Base-by-base conservation (phyloP, 176 grass and related monocot genomes). In the Avena eriantha region DNA sequence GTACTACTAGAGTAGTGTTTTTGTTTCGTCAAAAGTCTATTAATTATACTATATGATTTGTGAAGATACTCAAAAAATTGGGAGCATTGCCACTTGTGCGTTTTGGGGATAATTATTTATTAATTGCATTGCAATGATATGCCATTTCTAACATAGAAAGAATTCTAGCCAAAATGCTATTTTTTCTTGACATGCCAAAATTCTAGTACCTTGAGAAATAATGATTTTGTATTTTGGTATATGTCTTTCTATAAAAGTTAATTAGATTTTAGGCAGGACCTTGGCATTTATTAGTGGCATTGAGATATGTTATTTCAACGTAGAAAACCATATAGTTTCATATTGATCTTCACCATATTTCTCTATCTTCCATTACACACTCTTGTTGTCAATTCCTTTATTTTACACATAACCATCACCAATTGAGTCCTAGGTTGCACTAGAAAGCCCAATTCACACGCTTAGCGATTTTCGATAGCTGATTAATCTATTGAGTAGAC, bases 51-150 rank as follows among this genome's bases (percentile, higher is more conserved):
- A 15, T 58, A 58, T 58, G 55, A 72, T 57, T 34, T 48, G 14
- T 83, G 17, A 47, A 79, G 15, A 26, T 51, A 26, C n/a, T 35
- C 75, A 26, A 21, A 24, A 57, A 75, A 80, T 23, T 35, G 73
- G 46, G 33, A 23, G 47, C 73, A 12, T 60, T 41, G 41, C 46
- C 57, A 21, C 24, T 33, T 48, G 24, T 36, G 4, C 66, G 53
- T 68, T 68, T 34, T 19, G 16, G 65, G 12, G 24, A 2, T 63
- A n/a, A 21, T 22, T 65, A 29, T 65, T 31, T 64, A 64, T 65
- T 65, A 18, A 15, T 80, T 63, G 22, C 8, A 48, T 48, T 31
- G 17, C 16, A 69, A 21, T 69, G 33, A 36, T 18, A 17, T 67
- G 14, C 26, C 64, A 67, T 35, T 16, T 5, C 34, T 35, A 31